Base-by-base conservation (phyloP, 2,329 filamentous ascomycete species). In the Diaporthe sp. region DNA sequence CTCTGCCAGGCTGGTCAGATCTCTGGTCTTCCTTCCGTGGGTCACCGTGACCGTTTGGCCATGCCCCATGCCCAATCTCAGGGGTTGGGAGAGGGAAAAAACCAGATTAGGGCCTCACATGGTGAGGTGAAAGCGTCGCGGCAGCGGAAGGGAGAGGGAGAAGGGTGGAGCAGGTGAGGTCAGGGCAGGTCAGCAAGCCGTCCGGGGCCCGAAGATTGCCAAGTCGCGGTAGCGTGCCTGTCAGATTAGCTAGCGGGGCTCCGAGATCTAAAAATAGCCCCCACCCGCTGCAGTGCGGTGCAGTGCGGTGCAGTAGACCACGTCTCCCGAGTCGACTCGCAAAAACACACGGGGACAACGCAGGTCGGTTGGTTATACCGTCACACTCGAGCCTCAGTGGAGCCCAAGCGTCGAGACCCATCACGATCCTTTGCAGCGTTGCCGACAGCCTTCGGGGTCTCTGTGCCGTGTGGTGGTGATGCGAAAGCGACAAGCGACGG, bases 191-290 rank as follows among this genome's bases (percentile, higher is more conserved):
- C 65, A 69, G 65, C 65, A 69, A 68, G 65, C 65, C 46, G 31
- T 68, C 65, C 31, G 65, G 46, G 65, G 65, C 65, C 65, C 65
- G 65, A 68, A 69, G 65, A 69, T 69, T 69, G 65, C 65, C 65
- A 69, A 72, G 53, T 53, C 39, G 53, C 37, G 65, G 51, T 31
- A 57, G 68, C 53, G 37, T 37, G 39, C 61, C 22, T 37, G 49
- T 53, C 49, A 72, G 49, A 75, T 58, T 67, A 55, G 28, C 68
- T 75, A 75, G 73, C 49, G 73, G 73, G 58, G 73, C 57, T 62
- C 46, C 49, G 68, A 57, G 58, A 22, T 37, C 73, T 75, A 75
- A 75, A 75, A 75, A 75, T 75, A 75, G 73, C 73, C 68, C 73
- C 73, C 73, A 75, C 73, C 58, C 46, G 28, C 44, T 28, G 57